Conservation (phyloP, 441 rosid species). For the Dalechampia spathulata region DNA sequence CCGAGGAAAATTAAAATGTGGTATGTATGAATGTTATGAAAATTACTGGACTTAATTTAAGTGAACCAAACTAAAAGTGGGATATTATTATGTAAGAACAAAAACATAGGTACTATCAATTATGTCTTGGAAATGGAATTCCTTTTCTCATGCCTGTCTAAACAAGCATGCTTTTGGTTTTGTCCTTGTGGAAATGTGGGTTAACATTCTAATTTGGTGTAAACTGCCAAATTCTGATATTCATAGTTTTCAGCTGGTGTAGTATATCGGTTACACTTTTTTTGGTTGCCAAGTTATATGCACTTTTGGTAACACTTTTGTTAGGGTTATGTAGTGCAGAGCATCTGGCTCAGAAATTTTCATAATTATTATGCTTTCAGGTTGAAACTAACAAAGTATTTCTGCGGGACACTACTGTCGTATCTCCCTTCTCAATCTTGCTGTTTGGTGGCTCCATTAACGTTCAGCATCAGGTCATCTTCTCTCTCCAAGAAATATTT, state of each 20-base stretch:
- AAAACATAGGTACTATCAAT: too few relatives aligned
- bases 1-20: too few relatives aligned
- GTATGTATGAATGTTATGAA: too few relatives aligned
- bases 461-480: conserved; percentile 79
- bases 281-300: too few relatives aligned
- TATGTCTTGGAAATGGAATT: too few relatives aligned
- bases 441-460: conserved; percentile 85
- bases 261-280: too few relatives aligned
- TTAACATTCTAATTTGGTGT: background rate
- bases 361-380: conserved; percentile 29
- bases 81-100: too few relatives aligned
- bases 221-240: background rate
- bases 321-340: background rate
- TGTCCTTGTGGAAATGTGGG: background rate
- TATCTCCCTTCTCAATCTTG: conserved; percentile 80
- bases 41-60: too few relatives aligned
- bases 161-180: background rate
- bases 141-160: background rate
- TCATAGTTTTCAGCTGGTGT: background rate
- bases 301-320: too few relatives aligned
- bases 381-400: conserved; percentile 81
- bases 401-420: conserved; percentile 74
- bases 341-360: background rate
- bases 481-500: background rate
- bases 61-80: too few relatives aligned